These are phyloP conservation scores for Lachancea lanzarotensis DNA, from an alignment of 805 yeast genomes.

Conservation along the genomic window DNA sequence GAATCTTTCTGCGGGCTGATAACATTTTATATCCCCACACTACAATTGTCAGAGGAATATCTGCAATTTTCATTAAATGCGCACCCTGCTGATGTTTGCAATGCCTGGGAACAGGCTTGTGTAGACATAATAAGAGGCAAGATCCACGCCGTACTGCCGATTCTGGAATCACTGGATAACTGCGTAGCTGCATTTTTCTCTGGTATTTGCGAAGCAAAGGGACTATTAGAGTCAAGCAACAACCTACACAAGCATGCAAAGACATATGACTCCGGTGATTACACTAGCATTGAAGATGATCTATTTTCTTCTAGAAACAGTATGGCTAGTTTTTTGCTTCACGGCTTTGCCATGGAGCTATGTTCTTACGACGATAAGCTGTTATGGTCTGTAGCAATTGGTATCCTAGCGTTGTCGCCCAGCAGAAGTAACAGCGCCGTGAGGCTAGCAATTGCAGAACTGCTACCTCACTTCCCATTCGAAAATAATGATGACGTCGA, in stretches of 20 bases:
- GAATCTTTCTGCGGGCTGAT: conserved; percentile 54
- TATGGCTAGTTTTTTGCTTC: conserved; percentile 39
- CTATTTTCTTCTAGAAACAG: conserved; percentile 34
- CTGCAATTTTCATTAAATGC: conserved; percentile 31
- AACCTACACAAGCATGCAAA: conserved; percentile 17
- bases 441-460: conserved; percentile 41
- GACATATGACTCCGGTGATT: conserved; percentile 9
- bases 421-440: conserved; percentile 35
- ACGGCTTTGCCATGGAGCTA: conserved; percentile 28
- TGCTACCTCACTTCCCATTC: conserved; percentile 55
- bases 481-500: conserved; percentile 69
- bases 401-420: conserved; percentile 46
- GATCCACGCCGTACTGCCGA: conserved; percentile 49
- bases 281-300: conserved; percentile 14
- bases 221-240: conserved; percentile 41
- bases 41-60: conserved; percentile 38
- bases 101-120: conserved; percentile 51
- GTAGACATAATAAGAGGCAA: conserved; percentile 50
- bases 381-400: conserved; percentile 64
- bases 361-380: conserved; percentile 35
- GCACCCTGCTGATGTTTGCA: conserved; percentile 35
- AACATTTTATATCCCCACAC: conserved; percentile 53
- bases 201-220: conserved; percentile 57
- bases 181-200: conserved; percentile 60
- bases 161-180: conserved; percentile 52